phyloP scores from a whole-genome alignment of 345 rosid species.

The Excoecaria cochinchinensis region DNA sequence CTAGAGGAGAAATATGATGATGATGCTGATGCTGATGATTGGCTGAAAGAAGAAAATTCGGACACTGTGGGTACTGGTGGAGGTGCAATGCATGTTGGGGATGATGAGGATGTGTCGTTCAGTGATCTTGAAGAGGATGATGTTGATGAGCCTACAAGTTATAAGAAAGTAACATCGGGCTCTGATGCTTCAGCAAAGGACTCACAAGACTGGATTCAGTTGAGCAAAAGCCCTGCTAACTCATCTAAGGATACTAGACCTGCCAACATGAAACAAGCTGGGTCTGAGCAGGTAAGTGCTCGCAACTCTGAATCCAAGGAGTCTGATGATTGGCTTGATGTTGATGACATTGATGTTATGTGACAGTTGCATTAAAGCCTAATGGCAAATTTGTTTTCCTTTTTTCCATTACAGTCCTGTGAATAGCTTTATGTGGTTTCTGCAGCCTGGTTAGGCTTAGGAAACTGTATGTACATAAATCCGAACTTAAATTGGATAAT shows the following conservation, averaged over 20 bases:
- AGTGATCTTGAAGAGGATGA: conserved; percentile 98
- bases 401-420: conserved; percentile 24
- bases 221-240: conserved; percentile 46
- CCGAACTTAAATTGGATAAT: conserved; percentile 24
- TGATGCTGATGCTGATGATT: conserved; percentile 75
- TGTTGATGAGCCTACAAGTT: conserved; percentile 45
- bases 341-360: conserved; percentile 60
- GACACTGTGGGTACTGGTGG: conserved; percentile 44
- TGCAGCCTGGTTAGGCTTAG: conserved; percentile 22
- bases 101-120: conserved; percentile 93
- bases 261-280: conserved; percentile 28
- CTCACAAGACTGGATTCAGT: conserved; percentile 62
- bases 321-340: conserved; percentile 68
- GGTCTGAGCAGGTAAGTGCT: conserved; percentile 42
- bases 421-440: conserved; percentile 35
- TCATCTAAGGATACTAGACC: conserved; percentile 45
- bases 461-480: conserved; percentile 46
- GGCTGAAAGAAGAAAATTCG: conserved; percentile 77
- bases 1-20: conserved; percentile 59
- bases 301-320: conserved; percentile 47
- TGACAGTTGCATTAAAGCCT: conserved; percentile 18
- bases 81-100: conserved; percentile 46
- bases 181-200: conserved; percentile 60
- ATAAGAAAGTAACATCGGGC: conserved; percentile 47
- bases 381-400: conserved; percentile 16